Evolutionary conservation across 2,329 filamentous ascomycete species (phyloP).

Genomic region (Fusarium annulatum): DNA sequence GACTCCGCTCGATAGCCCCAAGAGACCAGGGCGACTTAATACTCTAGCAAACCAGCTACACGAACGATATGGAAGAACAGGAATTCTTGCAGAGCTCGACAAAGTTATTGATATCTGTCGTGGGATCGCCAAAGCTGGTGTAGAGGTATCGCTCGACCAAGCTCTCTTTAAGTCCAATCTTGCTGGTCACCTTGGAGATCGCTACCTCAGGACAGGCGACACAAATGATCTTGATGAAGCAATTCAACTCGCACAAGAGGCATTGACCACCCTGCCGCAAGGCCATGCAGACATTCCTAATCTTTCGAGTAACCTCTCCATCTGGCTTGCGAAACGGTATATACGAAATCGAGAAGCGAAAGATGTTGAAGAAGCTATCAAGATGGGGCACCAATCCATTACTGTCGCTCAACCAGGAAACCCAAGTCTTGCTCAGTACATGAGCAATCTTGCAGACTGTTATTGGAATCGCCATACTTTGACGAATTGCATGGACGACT

Average conservation of each 20-base stretch:
- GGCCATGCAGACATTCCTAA: accelerated
- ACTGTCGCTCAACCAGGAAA: accelerated
- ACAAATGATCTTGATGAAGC: background rate
- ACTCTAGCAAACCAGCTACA: background rate
- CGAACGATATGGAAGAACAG: background rate
- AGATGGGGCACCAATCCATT: background rate
- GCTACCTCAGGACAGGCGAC: background rate
- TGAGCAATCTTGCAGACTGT: background rate
- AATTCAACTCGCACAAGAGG: background rate
- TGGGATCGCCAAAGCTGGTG: background rate
- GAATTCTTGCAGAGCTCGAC: background rate
- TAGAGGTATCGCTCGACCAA: accelerated
- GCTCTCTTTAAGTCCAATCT: background rate
- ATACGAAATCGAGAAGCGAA: accelerated
- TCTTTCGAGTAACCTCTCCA: accelerated
- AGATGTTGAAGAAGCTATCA: background rate
- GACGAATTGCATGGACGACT: background rate
- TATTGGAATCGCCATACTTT: background rate
- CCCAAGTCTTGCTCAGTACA: background rate
- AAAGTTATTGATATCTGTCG: background rate
- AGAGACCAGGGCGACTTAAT: background rate
- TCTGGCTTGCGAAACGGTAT: accelerated
- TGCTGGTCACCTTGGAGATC: background rate
- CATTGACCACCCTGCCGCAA: accelerated
- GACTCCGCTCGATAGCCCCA: accelerated